Evolutionary conservation across 768 basidiomycete genomes (phyloP), one percentile per base, ranked within the genome.

Genomic region (Collybiopsis luxurians): DNA sequence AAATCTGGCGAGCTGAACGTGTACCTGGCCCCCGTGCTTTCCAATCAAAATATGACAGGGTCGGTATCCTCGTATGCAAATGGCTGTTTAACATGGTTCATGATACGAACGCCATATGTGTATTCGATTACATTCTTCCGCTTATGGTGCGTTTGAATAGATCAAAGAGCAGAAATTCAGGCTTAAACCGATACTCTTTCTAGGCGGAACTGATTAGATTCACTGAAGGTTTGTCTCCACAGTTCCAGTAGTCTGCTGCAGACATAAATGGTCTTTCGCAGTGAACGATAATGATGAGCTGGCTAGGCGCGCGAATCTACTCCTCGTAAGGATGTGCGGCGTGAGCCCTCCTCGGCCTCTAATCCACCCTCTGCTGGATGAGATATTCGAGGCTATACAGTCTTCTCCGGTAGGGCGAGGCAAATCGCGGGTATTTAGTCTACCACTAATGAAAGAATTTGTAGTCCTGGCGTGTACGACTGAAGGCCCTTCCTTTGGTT

Each of bases 381-480:
- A 79, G 2, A 86, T 94, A 38, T 90, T 94, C 64, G 79, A 80
- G 1, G 86, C 91, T 11, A 89, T 96, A 60, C 82, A 84, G 64
- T 80, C 75, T 6, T 92, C 91, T 26, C 80, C 87, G 17, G 92
- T 91, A 61, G 63, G 86, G 64, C 57, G 19, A 11, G 42, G n/a
- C n/a, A n/a, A n/a, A 54, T 43, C 11, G 44, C 39, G 23, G 53
- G 50, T 39, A 23, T 4, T 38, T 34, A 48, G 24, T 30, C 21
- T 30, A 44, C 48, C 30, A 50, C 38, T 58, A n/a, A 50, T 61
- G 59, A 44, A 47, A 10, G 45, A 57, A 39, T 19, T 34, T 24
- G 15, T 59, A 92, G 88, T 94, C 92, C 1, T 97, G 93, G 92
- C 81, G 84, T 64, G 89, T 94, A 17, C 84, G 93, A 26, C 74